Conservation (phyloP, 2,329 filamentous ascomycete genomes). For the Botryotinia narcissicola region DNA sequence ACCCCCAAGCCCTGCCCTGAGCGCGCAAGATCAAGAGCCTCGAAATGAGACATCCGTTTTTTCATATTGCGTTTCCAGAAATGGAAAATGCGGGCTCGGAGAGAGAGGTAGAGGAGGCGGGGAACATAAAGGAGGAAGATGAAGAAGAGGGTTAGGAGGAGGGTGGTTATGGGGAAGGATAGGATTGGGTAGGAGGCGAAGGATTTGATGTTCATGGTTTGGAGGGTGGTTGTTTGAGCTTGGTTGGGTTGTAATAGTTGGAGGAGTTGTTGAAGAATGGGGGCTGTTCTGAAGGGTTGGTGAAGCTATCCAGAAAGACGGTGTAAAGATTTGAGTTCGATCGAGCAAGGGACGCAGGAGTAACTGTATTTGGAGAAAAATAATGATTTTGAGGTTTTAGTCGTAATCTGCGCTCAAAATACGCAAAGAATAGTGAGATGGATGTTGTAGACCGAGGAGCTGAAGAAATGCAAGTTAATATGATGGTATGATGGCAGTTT, state of each 20-base stretch:
- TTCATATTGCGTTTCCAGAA: neutral
- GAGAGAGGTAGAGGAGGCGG: neutral
- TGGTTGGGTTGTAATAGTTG: too few relatives aligned
- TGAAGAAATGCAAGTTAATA: neutral
- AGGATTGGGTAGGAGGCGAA: neutral
- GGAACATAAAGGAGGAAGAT: neutral
- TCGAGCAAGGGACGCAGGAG: rapidly evolving
- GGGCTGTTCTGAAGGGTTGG: neutral
- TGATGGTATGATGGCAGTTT: neutral
- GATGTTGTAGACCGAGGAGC: neutral
- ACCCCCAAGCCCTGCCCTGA: rapidly evolving
- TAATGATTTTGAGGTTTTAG: neutral
- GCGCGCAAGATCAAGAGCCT: neutral
- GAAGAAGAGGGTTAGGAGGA: neutral
- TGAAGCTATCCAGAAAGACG: neutral
- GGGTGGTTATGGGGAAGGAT: neutral
- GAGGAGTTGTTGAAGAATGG: neutral
- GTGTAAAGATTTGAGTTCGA: neutral
- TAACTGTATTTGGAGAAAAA: rapidly evolving
- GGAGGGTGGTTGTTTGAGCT: neutral
- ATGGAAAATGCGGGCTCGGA: neutral
- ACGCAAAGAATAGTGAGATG: neutral
- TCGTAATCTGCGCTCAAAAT: neutral
- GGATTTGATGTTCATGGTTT: neutral
- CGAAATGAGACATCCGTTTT: neutral